Evolutionary conservation across 768 basidiomycete genomes (phyloP).

Genomic region (Podaxis mareebaensis): DNA sequence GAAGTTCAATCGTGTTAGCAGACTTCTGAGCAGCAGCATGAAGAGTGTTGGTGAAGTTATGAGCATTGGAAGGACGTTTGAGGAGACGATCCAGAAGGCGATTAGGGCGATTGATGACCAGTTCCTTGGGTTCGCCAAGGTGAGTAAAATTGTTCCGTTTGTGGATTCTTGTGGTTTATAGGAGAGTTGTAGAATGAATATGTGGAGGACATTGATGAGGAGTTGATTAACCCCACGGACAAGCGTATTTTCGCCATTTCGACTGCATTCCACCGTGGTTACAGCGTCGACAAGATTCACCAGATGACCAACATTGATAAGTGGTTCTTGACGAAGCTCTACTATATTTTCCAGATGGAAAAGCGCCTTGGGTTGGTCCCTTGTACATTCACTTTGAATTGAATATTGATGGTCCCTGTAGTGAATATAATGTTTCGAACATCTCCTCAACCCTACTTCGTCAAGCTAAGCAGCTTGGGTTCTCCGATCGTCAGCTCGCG

Average conservation of each 20-base stretch:
- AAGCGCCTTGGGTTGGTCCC: slow-evolving; percentile 65
- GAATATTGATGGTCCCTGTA: slow-evolving; percentile 27
- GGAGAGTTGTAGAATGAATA: slow-evolving; percentile 66
- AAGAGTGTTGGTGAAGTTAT: slow-evolving; percentile 99
- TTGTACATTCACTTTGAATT: background rate
- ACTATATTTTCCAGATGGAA: slow-evolving; percentile 84
- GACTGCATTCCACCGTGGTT: slow-evolving; percentile 88
- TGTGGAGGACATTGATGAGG: slow-evolving; percentile 90
- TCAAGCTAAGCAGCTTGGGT: slow-evolving; percentile 91
- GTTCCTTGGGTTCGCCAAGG: slow-evolving; percentile 91
- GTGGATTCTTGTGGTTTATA: background rate
- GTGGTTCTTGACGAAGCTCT: slow-evolving; percentile 94
- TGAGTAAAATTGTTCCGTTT: slow-evolving; percentile 20
- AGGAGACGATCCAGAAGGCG: slow-evolving; percentile 98
- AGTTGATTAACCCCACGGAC: slow-evolving; percentile 92
- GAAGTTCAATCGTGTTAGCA: slow-evolving; percentile 95
- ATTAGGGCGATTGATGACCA: slow-evolving; percentile 96
- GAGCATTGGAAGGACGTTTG: slow-evolving; percentile 97
- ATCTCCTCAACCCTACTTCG: slow-evolving; percentile 65
- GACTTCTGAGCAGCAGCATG: slow-evolving; percentile 92
- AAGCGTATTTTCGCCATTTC: slow-evolving; percentile 97
- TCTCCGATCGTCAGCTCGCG: slow-evolving; percentile 92
- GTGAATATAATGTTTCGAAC: slow-evolving; percentile 62
- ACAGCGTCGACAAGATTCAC: slow-evolving; percentile 95
- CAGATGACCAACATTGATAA: slow-evolving; percentile 98